Evolutionary conservation across 306 rosid species (phyloP).

Genomic region (Fagus sylvatica): DNA sequence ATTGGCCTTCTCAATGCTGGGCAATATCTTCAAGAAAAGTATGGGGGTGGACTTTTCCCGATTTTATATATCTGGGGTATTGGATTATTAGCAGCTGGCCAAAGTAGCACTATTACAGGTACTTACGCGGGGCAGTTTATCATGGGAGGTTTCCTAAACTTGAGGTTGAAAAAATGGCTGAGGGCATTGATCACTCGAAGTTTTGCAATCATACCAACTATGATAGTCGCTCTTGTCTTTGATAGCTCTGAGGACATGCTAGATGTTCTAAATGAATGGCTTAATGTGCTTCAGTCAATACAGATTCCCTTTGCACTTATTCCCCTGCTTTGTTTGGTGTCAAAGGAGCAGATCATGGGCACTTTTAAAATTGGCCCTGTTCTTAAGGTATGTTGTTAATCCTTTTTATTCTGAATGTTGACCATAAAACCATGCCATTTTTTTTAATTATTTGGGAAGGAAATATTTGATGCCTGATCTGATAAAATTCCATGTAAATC

Average conservation of each 20-base stretch:
- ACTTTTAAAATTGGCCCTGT: slow-evolving; percentile 70
- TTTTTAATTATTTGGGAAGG: neutral
- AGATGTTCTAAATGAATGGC: slow-evolving; percentile 92
- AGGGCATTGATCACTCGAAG: slow-evolving; percentile 90
- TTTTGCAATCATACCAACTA: slow-evolving; percentile 84
- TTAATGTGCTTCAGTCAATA: slow-evolving; percentile 91
- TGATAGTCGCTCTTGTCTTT: slow-evolving; percentile 77
- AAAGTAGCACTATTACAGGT: slow-evolving; percentile 97
- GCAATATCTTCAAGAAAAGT: slow-evolving; percentile 81
- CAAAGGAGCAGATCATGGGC: slow-evolving; percentile 94
- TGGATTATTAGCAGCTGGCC: slow-evolving; percentile 95
- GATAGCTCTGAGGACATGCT: slow-evolving; percentile 70
- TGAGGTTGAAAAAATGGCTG: slow-evolving; percentile 89
- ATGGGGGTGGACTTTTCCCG: slow-evolving; percentile 87
- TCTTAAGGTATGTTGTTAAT: slow-evolving; percentile 61
- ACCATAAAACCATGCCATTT: neutral
- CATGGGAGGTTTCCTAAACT: slow-evolving; percentile 92
- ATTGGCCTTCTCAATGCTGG: slow-evolving; percentile 95
- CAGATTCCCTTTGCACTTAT: slow-evolving; percentile 97
- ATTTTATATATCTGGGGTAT: slow-evolving; percentile 92
- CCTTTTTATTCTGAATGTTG: slow-evolving; percentile 15
- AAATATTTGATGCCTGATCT: neutral
- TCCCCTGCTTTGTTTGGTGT: slow-evolving; percentile 90
- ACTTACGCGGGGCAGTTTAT: slow-evolving; percentile 99
- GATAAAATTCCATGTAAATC: slow-evolving; percentile 5